These are phyloP conservation scores for Fusarium brevicatenulatum DNA, from an alignment of 2,329 filamentous ascomycete genomes.

Conservation along the genomic window DNA sequence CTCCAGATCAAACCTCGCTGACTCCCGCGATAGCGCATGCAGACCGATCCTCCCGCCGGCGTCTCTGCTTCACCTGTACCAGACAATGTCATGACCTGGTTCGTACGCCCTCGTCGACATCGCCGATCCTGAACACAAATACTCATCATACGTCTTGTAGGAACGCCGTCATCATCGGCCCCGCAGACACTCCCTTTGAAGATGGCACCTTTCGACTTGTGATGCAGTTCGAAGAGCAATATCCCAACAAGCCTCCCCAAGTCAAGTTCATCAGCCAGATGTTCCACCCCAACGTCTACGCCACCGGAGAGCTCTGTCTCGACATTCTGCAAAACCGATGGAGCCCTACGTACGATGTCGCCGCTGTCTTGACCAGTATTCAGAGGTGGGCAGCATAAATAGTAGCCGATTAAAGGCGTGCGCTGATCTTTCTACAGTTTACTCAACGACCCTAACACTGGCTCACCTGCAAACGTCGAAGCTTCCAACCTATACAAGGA, in stretches of 20 bases:
- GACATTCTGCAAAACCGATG: constrained; percentile 98
- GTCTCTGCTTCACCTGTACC: constrained; percentile 96
- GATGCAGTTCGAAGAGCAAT: constrained; percentile 99
- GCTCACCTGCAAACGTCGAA: constrained; percentile 96
- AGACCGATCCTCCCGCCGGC: constrained; percentile 96
- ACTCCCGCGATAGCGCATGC: constrained; percentile 79
- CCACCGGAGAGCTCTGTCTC: constrained; percentile 93
- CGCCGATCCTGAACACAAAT: constrained; percentile 18
- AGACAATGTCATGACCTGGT: constrained; percentile 98
- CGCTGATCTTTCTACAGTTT: constrained; percentile 68
- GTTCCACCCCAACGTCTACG: constrained; percentile 99
- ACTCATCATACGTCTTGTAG: constrained; percentile 58
- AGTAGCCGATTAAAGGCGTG: background rate
- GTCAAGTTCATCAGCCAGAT: constrained; percentile 99
- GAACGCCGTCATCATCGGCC: constrained; percentile 98
- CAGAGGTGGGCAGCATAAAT: constrained; percentile 73
- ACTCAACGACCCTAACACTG: constrained; percentile 98
- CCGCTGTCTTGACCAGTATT: constrained; percentile 95
- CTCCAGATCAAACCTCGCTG: constrained; percentile 6
- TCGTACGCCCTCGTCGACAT: constrained; percentile 47
- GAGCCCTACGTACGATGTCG: constrained; percentile 99
- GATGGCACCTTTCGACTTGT: constrained; percentile 97
- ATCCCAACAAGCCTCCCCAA: constrained; percentile 96
- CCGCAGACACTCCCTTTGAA: constrained; percentile 96
- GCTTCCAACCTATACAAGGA: constrained; percentile 99